These are phyloP conservation scores for Apiospora phragmitis DNA, from an alignment of 2,329 filamentous ascomycete genomes.

Conservation along the genomic window DNA sequence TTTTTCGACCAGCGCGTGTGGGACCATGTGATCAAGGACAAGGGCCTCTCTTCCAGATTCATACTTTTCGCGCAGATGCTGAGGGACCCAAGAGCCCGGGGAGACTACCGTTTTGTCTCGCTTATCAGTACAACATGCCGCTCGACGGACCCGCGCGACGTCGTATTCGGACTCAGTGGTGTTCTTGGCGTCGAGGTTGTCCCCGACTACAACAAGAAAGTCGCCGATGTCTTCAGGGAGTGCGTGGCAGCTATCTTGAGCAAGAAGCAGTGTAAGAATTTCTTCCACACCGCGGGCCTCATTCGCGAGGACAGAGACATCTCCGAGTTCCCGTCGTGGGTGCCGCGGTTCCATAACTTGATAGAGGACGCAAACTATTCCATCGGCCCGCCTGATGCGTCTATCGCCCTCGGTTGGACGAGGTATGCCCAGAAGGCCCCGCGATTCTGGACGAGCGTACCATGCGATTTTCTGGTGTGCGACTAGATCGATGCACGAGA, in stretches of 20 bases:
- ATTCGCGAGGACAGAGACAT: not conserved
- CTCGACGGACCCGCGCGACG: constrained; percentile 1
- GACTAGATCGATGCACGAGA: not conserved
- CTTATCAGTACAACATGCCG: not conserved
- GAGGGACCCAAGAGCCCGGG: not conserved
- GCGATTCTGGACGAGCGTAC: not conserved
- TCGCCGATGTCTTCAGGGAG: not conserved
- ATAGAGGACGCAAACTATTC: not conserved
- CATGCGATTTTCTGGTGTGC: not conserved
- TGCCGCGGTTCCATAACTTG: constrained; percentile 2
- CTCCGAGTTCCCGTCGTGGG: constrained; percentile 9
- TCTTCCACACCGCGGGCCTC: constrained; percentile 4
- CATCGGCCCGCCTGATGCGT: not conserved
- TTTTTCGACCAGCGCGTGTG: not conserved
- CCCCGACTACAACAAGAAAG: not conserved
- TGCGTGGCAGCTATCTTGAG: not conserved
- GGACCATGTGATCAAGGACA: not conserved
- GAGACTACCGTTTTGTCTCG: constrained; percentile 1
- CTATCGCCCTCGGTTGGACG: not conserved
- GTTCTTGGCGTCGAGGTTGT: not conserved
- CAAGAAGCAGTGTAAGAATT: not conserved
- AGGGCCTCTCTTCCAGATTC: not conserved
- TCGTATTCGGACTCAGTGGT: constrained; percentile 6
- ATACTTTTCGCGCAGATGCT: not conserved
- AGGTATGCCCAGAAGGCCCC: not conserved